Conservation (phyloP, 441 rosid species). For the Adansonia gregorii region DNA sequence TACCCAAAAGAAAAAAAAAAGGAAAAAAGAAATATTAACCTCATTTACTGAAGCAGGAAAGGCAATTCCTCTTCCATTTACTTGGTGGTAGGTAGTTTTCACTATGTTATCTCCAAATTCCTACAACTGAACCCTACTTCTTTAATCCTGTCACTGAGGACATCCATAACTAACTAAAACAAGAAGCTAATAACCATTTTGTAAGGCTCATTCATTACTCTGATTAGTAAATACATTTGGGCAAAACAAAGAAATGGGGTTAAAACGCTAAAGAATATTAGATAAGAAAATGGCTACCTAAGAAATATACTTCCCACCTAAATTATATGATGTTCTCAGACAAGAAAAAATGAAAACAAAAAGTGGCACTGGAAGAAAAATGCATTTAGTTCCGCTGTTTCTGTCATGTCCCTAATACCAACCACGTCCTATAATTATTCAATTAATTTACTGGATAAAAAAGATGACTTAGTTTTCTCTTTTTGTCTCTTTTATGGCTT, state of each 20-base stretch:
- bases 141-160: conserved; percentile 33
- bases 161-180: conserved; percentile 49
- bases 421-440: conserved; percentile 23
- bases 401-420: conserved; percentile 64
- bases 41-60: conserved; percentile 27
- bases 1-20: no score
- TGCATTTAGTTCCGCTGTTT: conserved; percentile 65
- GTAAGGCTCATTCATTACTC: conserved; percentile 7
- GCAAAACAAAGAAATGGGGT: conserved; percentile 27
- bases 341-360: conserved; percentile 7
- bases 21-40: conserved; percentile 24
- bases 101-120: conserved; percentile 19
- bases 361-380: conserved; percentile 25
- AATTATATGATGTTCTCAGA: conserved; percentile 11
- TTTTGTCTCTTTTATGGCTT: conserved; percentile 23
- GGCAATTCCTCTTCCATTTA: conserved; percentile 39
- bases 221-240: conserved; percentile 30
- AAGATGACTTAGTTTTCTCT: conserved; percentile 24
- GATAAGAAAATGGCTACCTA: conserved; percentile 40
- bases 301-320: conserved; percentile 62
- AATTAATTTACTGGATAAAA: conserved; percentile 24
- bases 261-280: conserved; percentile 35
- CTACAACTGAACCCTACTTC: conserved; percentile 35
- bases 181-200: conserved; percentile 28
- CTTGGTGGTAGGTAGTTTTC: conserved; percentile 45